phyloP scores from a whole-genome alignment of 108 stramenopile species.

The Skeletonema marinoi region DNA sequence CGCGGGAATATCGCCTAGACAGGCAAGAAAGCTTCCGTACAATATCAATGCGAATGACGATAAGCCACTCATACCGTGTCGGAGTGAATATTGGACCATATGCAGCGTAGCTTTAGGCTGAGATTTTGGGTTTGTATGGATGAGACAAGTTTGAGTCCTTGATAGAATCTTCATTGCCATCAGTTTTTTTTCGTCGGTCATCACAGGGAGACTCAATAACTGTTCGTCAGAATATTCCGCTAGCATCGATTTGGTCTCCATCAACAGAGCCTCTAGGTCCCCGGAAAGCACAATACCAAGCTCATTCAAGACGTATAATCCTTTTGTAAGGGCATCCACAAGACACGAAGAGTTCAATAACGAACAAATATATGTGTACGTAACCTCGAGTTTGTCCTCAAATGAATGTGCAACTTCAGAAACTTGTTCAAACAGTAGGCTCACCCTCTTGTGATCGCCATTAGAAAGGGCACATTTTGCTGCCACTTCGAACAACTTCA shows the following conservation, averaged over 20 bases:
- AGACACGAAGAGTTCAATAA: background rate
- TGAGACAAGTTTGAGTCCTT: background rate
- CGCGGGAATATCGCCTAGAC: too few species aligned
- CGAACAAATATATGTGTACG: background rate
- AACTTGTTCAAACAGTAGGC: background rate
- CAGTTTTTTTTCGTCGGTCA: background rate
- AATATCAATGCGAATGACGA: too few species aligned
- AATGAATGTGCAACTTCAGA: background rate
- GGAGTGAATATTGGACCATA: too few species aligned
- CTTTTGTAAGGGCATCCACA: background rate
- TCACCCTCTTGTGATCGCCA: background rate
- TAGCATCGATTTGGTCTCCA: background rate
- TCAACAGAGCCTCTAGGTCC: background rate
- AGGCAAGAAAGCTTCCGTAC: too few species aligned
- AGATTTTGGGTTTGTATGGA: background rate
- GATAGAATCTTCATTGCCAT: background rate
- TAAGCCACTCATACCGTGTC: too few species aligned
- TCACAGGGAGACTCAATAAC: background rate
- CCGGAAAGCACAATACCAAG: background rate
- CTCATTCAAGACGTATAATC: background rate
- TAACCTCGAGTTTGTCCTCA: slow-evolving; percentile 9
- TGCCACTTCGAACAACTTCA: background rate
- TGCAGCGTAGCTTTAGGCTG: background rate
- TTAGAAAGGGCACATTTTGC: background rate
- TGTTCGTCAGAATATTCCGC: background rate